phyloP scores from a whole-genome alignment of 2,329 filamentous ascomycete genomes.

The Sporothrix globosa region DNA sequence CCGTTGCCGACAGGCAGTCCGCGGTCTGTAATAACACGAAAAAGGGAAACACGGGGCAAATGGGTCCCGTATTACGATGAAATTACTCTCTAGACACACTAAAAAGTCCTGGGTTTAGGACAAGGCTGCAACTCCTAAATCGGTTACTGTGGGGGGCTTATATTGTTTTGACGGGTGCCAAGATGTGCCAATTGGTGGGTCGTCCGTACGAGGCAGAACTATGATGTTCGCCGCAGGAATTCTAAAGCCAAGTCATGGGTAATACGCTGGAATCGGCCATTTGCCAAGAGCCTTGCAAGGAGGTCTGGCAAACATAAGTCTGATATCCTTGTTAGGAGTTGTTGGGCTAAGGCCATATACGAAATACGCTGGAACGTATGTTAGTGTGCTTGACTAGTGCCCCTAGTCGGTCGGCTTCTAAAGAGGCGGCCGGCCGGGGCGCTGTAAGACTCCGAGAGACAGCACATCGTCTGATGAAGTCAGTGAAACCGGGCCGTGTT shows the following conservation, averaged over 20 bases:
- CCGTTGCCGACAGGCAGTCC: slow-evolving; percentile 1
- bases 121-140: neutral
- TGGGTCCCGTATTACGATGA: slow-evolving; percentile 3
- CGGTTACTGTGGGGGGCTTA: no score
- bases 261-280: no score
- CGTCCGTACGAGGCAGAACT: neutral
- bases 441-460: neutral
- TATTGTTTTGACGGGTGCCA: neutral
- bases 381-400: neutral
- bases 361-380: slow-evolving; percentile 1
- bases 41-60: slow-evolving; percentile 23
- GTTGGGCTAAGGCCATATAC: neutral
- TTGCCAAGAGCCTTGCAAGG: no score
- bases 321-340: neutral
- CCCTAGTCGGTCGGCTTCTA: neutral
- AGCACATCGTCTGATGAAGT: no score
- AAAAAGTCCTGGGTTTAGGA: neutral
- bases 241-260: no score
- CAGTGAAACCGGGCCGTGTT: neutral
- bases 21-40: neutral
- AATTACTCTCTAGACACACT: neutral
- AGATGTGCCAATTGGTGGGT: neutral
- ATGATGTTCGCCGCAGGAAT: no score
- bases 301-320: no score
- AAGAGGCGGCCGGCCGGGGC: neutral